Percentiles rank a stretch among this genome's conserved stretches.
phyloP scores from a whole-genome alignment of 371 early-diverging fungal genomes.

The Mortierella sp. region DNA sequence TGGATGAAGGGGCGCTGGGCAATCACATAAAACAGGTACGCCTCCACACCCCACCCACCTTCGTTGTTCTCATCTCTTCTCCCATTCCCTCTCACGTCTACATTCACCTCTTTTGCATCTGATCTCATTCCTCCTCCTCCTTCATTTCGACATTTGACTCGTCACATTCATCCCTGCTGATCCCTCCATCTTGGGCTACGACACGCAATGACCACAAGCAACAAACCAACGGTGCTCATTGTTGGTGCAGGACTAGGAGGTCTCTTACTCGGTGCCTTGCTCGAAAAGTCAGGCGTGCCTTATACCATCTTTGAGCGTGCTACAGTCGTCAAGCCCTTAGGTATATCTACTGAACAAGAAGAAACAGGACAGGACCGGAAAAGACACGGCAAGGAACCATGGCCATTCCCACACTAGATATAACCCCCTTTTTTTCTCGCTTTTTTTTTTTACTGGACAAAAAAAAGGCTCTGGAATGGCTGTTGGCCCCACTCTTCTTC shows the following conservation, averaged over 20 bases:
- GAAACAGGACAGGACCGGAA: neutral
- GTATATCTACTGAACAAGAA: neutral
- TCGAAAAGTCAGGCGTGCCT: neutral
- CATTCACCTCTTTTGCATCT: neutral
- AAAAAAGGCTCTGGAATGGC: neutral
- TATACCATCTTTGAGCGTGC: slow-evolving; percentile 1
- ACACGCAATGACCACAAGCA: neutral
- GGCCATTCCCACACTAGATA: neutral
- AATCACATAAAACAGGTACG: no score
- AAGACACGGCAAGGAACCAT: neutral
- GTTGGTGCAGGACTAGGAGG: slow-evolving; percentile 4
- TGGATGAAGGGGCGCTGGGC: no score
- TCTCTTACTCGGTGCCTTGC: neutral
- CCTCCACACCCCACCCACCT: neutral
- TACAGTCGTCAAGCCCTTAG: neutral
- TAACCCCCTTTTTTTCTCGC: neutral
- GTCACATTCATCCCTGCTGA: neutral
- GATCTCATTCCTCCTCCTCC: neutral
- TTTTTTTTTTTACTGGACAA: neutral
- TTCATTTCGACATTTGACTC: neutral
- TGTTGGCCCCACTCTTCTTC: neutral
- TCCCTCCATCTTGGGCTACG: neutral
- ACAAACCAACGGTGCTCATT: neutral
- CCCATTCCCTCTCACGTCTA: neutral
- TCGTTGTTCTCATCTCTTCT: neutral